Evolutionary conservation across 139 green algal genomes (phyloP), one percentile per base, ranked within the genome.

Genomic region (Chlorella sp.): DNA sequence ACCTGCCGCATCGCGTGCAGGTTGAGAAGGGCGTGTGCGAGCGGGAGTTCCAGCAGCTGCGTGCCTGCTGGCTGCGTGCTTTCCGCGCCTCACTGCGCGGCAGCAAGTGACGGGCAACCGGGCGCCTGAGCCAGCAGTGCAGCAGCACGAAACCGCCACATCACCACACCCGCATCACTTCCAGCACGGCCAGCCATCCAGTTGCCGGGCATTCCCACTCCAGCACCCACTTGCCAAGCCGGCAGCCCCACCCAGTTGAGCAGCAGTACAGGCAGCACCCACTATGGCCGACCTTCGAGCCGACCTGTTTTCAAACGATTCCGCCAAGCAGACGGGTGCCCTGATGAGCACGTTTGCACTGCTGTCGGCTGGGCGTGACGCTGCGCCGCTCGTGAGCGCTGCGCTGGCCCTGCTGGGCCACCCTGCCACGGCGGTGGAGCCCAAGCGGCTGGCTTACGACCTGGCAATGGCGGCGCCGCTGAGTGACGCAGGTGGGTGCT

Each of bases 21-120:
- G 83, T 93, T 4, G 91, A 93, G 36, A 91, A 91, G 68, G 89
- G 84, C 61, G 42, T 88, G 34, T 93, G 91, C 42, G 77, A 91
- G 36, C 85, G 57, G 18, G 91, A 93, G 61, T 93, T 93, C n/a
- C 48, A 82, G 34, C 36, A 60, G 64, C 85, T 93, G 42, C 90
- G 73, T 11, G 9, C 85, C 61, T 93, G 91, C 85, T 89, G 77
- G 88, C 22, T 76, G 30, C 61, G 68, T 2, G 88, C 88, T 3
- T 75, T 92, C 61, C 76, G 83, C 37, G 81, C 76, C 68, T 76
- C 87, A 36, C 87, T 93, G 69, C 24, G 64, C 1, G 24, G 15
- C 32, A 83, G 19, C 66, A 81, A 80, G 66, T 88, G 64, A 80
- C n/a, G 48, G 15, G 18, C 39, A 21, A n/a, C 71, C 73, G 71